Base-by-base conservation (phyloP, 257 asterid genomes). In the Capsicum baccatum region DNA sequence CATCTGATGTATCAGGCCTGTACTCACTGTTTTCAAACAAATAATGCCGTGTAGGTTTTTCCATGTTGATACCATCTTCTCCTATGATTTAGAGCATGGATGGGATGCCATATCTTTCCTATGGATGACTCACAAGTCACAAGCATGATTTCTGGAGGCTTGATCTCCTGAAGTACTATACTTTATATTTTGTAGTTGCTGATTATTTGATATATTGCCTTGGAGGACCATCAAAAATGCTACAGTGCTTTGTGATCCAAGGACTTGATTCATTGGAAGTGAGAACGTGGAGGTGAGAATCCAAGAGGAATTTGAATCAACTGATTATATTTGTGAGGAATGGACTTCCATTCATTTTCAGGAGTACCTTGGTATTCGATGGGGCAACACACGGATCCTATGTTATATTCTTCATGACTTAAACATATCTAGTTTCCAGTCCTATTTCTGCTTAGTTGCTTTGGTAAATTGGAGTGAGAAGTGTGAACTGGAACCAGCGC, bases 191-290 rank as follows among this genome's bases (percentile, higher is more conserved):
- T 1, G 3, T 35, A 66, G 50, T 39, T 11, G 63, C 74, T 84
- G 78, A 86, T 54, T 7, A 21, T 13, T 26, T 52, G 9, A 37
- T 14, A 6, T 19, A 55, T 57, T 66, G 16, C 52, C 35, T 56
- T 87, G 81, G 85, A 81, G 87, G 84, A 47, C 84, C 82, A 44
- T 73, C 19, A 47, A 21, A 56, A 21, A 56, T 26, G 79, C 68
- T 59, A 66, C 64, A 14, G 16, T 62, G 42, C 64, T 14, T 79
- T 68, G 76, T 64, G 35, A 52, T 3, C 52, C 19, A 69, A 62
- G 56, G 83, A 44, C 66, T 21, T 70, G 62, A 15, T 42, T 59
- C 16, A 12, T 5, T 71, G 64, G 60, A 80, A 4, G 66, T 14
- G 69, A 2, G 83, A 26, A 54, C 62, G 8, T 55, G 62, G 84